Evolutionary conservation across 192 early-diverging fungal species (phyloP), one percentile per base, ranked within the genome.

Genomic region (Gonapodya prolifera): DNA sequence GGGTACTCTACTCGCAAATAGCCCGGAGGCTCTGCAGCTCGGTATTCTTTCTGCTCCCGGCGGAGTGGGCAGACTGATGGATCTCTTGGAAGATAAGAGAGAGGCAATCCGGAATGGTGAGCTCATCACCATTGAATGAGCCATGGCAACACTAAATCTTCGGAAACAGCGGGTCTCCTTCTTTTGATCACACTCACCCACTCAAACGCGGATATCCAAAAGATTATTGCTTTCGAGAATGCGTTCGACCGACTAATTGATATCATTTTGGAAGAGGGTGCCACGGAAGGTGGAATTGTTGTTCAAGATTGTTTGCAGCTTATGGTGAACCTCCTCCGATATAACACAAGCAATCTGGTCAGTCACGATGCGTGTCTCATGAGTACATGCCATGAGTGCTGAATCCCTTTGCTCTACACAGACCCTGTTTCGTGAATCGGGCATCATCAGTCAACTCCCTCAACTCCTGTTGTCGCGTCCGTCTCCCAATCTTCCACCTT

Each of bases 171-270:
- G 89, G 94, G 94, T 2, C 85, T 99, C 8, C 83, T 97, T 78
- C 82, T 99, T 32, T 78, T 99, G 80, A 97, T 97, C 75, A 87
- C 93, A 0, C 87, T 99, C 69, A 96, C 96, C n/a, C 88, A 93
- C 74, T 89, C 85, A 61, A 96, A 97, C 82, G 92, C 95, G 8
- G 96, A 98, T 76, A 92, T 99, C 31, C 98, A 99, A 85, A 98
- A 99, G 86, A 94, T 99, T 78, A 93, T 99, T 70, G 97, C 98
- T 17, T 99, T 99, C 84, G 94, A 98, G 77, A 96, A 94, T 78
- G 94, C 95, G 1, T 99, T 99, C 84, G 98, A 99, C 76, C 86
- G 92, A 2, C 83, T 99, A 30, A 83, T 99, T 75, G 86, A 85
- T 0, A 94, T 98, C 71, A 92, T 98, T 77, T 80, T 91, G 73